These are phyloP conservation scores for Penicillium sp. DNA, from an alignment of 2,329 filamentous ascomycete species.

Conservation along the genomic window DNA sequence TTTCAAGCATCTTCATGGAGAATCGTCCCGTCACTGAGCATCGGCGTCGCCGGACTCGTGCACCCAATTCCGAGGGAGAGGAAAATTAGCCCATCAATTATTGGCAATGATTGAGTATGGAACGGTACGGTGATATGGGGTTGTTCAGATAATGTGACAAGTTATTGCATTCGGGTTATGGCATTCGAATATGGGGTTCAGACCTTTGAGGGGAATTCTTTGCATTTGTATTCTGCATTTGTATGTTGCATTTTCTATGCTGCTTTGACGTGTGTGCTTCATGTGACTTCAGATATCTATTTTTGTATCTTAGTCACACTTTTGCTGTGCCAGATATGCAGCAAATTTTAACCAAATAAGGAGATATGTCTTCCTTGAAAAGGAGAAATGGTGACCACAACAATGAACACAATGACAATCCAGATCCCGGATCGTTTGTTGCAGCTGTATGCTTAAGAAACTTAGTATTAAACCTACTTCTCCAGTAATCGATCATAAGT, in stretches of 20 bases:
- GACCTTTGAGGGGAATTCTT: not conserved
- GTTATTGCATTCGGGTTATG: not conserved
- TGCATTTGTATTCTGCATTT: not conserved
- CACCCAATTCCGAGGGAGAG: not conserved
- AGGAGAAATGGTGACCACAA: no score
- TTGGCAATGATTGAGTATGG: not conserved
- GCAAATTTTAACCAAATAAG: no score
- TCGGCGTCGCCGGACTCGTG: not conserved
- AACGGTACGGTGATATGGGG: not conserved
- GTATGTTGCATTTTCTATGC: no score
- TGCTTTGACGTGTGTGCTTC: no score
- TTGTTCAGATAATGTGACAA: not conserved
- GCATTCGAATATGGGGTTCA: not conserved
- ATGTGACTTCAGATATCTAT: no score
- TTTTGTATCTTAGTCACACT: no score
- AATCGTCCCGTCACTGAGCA: not conserved
- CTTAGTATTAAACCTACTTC: not conserved
- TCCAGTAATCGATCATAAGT: not conserved
- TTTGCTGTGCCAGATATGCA: no score
- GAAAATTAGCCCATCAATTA: not conserved
- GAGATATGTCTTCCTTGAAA: no score
- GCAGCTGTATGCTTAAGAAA: no score
- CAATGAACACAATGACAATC: no score
- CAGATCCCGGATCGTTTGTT: no score
- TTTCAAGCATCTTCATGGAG: not conserved